Evolutionary conservation across 2,329 filamentous ascomycete species (phyloP), one percentile per base, ranked within the genome.

Genomic region (Alternaria solani): DNA sequence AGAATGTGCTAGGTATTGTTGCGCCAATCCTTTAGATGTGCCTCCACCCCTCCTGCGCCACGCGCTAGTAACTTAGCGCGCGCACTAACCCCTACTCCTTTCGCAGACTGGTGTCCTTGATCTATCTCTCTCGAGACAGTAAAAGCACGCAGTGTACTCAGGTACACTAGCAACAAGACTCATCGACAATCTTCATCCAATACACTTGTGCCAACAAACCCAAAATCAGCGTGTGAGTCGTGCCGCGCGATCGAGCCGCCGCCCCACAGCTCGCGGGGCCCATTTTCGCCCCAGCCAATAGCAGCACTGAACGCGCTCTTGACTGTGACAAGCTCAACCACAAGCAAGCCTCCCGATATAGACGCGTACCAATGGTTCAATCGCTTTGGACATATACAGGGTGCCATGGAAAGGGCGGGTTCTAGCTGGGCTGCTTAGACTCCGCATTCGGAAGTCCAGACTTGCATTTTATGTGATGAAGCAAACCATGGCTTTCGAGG

Each of bases 291-390:
- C 26, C 20, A 26, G 16, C 68, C 68, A 70, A 70, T 70, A 9
- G 41, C 26, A 54, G 25, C 20, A 12, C 53, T 57, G 55, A 63
- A 61, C 30, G 5, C 7, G 41, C 43, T 61, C 48, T 51, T 30
- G 41, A 51, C 42, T 51, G 59, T 62, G 57, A 65, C 54, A 65
- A 55, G 56, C 55, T 60, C 46, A 60, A 64, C 53, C 61, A 61
- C 51, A 57, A 51, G 43, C 38, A 61, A 56, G 59, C 61, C 61
- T 55, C 51, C 25, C 62, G 44, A 63, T 53, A 52, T 41, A 59
- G n/a, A 44, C 41, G 46, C 41, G 32, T 28, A 41, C 67, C 67
- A 68, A 70, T 70, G 14, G 26, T 18, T 59, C 34, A 20, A 23
- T 23, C 25, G 18, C 7, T 30, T n/a, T 56, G n/a, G 23, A 32